phyloP scores from a whole-genome alignment of 2,329 filamentous ascomycete genomes.

The Trichoderma oligosporum region DNA sequence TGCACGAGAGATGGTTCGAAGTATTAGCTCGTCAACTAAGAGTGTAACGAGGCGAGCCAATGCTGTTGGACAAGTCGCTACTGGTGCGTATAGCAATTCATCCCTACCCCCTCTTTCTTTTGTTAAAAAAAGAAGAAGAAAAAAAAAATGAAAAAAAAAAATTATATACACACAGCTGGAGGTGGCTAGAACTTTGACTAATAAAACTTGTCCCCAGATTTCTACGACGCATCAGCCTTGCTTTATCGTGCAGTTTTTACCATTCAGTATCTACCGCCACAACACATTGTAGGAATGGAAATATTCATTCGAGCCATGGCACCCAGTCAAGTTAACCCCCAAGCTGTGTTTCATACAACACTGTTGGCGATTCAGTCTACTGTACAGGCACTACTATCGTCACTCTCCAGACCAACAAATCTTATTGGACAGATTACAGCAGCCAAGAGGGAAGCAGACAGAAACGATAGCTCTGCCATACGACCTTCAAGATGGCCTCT shows the following conservation, averaged over 20 bases:
- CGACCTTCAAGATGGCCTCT: conserved; percentile 77
- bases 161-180: neutral
- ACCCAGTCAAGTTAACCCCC: conserved; percentile 69
- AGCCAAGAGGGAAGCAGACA: conserved; percentile 71
- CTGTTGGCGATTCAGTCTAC: conserved; percentile 80
- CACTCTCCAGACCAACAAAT: conserved; percentile 73
- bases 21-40: conserved; percentile 77
- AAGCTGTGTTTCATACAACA: conserved; percentile 67
- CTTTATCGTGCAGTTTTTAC: conserved; percentile 51
- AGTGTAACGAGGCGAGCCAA: conserved; percentile 78
- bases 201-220: conserved; percentile 45
- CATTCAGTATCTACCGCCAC: conserved; percentile 63
- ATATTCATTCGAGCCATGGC: conserved; percentile 64
- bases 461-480: conserved; percentile 69
- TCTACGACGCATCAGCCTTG: conserved; percentile 61
- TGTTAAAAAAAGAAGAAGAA: too few species aligned
- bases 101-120: too few species aligned
- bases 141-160: too few species aligned
- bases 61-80: conserved; percentile 60
- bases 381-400: conserved; percentile 73
- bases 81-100: conserved; percentile 54
- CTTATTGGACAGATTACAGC: conserved; percentile 74
- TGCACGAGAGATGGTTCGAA: conserved; percentile 82
- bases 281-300: conserved; percentile 67
- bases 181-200: neutral